These are phyloP conservation scores for Pleurotus giganteus DNA, from an alignment of 768 basidiomycete genomes.

Conservation along the genomic window DNA sequence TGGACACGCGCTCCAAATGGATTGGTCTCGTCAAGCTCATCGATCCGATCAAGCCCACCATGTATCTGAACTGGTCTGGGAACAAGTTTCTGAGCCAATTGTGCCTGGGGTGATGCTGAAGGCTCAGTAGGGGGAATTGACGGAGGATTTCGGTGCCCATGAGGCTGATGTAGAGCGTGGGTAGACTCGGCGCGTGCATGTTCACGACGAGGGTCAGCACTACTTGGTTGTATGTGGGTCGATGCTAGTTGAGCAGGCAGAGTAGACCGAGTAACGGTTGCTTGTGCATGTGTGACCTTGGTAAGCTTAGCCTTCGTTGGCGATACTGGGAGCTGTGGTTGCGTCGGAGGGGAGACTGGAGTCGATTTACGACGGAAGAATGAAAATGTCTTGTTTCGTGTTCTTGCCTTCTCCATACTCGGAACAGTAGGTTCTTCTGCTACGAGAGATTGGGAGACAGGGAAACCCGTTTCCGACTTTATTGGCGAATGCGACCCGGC, in stretches of 20 bases:
- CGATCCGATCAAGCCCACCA: conserved; percentile 66
- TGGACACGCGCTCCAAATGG: conserved; percentile 64
- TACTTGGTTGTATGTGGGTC: conserved; percentile 1
- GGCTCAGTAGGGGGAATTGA: conserved; percentile 23
- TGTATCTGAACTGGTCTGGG: conserved; percentile 6
- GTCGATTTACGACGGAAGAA: conserved; percentile 6
- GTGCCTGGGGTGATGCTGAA: neutral
- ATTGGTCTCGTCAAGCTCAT: conserved; percentile 76
- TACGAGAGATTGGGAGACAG: neutral
- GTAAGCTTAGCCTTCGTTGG: neutral
- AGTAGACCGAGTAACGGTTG: neutral
- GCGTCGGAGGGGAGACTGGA: neutral
- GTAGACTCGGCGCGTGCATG: conserved; percentile 15
- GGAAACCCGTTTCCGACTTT: neutral
- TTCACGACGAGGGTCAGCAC: too few species aligned
- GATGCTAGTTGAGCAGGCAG: neutral
- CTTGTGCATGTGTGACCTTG: neutral
- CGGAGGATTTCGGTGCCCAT: conserved; percentile 18
- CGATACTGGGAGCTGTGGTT: neutral
- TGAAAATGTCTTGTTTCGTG: conserved; percentile 1
- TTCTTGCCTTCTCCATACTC: neutral
- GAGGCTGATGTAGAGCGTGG: conserved; percentile 13
- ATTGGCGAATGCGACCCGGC: conserved; percentile 2
- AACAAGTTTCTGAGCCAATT: neutral
- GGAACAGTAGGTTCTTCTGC: too few species aligned